Percentiles rank a stretch among this genome's conserved stretches.
These are phyloP conservation scores for Dendrobium nobile DNA, from an alignment of 106 monocot species.

Conservation along the genomic window DNA sequence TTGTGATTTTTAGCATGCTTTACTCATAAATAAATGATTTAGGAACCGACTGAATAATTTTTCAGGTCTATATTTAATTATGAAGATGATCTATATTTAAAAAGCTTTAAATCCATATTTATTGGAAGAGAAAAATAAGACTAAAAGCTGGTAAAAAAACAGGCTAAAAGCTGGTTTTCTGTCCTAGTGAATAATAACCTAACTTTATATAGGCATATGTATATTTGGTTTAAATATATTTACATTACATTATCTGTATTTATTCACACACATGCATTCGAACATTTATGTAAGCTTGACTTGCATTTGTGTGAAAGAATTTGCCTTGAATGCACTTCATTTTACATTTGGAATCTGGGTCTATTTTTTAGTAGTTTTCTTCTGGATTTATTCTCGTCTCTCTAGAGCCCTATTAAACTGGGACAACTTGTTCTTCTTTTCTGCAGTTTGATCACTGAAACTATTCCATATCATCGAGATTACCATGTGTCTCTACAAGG, in stretches of 20 bases:
- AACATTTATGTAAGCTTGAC: background rate
- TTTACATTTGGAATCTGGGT: background rate
- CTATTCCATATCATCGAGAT: slow-evolving; percentile 66
- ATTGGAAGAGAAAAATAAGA: background rate
- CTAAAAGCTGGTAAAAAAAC: background rate
- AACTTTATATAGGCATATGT: background rate
- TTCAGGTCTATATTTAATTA: background rate
- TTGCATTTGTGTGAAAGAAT: background rate
- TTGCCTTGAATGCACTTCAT: slow-evolving; percentile 2
- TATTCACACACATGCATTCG: background rate
- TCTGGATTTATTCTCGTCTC: background rate
- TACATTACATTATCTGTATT: slow-evolving; percentile 3
- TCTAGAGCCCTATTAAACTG: background rate
- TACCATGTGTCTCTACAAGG: slow-evolving; percentile 34
- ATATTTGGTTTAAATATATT: background rate
- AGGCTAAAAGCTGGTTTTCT: slow-evolving; percentile 1
- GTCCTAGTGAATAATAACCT: background rate
- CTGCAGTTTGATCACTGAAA: slow-evolving; percentile 80
- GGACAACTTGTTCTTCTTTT: background rate
- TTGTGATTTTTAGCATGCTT: background rate
- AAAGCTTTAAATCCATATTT: background rate
- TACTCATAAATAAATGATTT: background rate
- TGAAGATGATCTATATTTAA: background rate
- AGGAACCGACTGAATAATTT: background rate
- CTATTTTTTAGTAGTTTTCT: background rate